Percentiles rank a stretch among this genome's conserved stretches.
Evolutionary conservation across 164 flowering plant genomes (phyloP).

Genomic region (Malania oleifera): DNA sequence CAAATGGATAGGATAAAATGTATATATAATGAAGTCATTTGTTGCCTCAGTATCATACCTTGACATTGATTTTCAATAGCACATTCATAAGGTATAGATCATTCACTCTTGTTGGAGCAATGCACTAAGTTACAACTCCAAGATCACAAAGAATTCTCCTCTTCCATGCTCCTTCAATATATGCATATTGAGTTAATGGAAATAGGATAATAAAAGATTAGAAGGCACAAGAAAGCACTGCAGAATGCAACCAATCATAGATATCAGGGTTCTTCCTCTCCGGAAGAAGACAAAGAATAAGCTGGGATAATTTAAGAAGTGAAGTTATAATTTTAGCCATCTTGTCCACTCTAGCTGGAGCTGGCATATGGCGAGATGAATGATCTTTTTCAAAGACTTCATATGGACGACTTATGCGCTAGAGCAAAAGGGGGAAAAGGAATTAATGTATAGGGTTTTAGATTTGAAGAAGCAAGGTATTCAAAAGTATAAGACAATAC

Average conservation of each 20-base stretch:
- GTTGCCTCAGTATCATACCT: conserved; percentile 19
- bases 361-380: conserved; percentile 33
- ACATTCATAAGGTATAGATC: conserved; percentile 75
- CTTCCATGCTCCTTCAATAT: conserved; percentile 58
- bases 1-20: neutral
- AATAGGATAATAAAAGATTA: neutral
- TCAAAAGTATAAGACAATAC: no score
- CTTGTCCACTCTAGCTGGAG: conserved; percentile 51
- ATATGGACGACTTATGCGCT: conserved; percentile 40
- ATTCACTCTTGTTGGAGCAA: conserved; percentile 64
- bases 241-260: conserved; percentile 40
- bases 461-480: no score
- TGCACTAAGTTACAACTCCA: conserved; percentile 88
- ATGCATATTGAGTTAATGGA: neutral
- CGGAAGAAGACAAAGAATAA: conserved; percentile 56
- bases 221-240: neutral
- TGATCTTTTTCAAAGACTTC: conserved; percentile 47
- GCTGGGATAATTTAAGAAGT: conserved; percentile 49
- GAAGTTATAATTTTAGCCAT: conserved; percentile 51
- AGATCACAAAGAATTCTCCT: conserved; percentile 55
- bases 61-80: conserved; percentile 53
- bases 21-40: neutral
- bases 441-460: no score
- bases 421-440: conserved; percentile 1
- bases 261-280: conserved; percentile 60